Evolutionary conservation across 2,329 filamentous ascomycete genomes (phyloP), one percentile per base, ranked within the genome.

Genomic region (Aspergillus sojae): DNA sequence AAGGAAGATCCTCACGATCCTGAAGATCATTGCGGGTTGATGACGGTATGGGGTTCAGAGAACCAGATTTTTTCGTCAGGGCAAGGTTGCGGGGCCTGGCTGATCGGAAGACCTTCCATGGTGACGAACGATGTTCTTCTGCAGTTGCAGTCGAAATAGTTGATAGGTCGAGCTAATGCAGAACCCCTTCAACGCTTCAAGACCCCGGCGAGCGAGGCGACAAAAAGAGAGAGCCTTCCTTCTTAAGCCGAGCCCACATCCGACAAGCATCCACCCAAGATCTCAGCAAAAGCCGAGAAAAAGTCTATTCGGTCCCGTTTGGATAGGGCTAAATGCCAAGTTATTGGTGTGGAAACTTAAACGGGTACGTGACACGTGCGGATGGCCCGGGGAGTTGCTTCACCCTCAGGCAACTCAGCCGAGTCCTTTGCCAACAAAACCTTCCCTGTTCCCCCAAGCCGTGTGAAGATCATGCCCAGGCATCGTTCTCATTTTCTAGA

Each of bases 371-470:
- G 41, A 19, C 59, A 61, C 59, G 52, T 61, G 58, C 34, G 39
- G 39, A 41, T n/a, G 16, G 16, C 16, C 16, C 6, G 2, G 19
- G 19, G 46, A 45, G n/a, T 54, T 28, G 36, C 28, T 28, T 30
- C 45, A 61, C 23, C 34, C 39, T 34, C 57, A 63, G 61, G 61
- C 52, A 63, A 63, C 61, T 63, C 57, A 57, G 57, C 61, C 61
- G 61, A 63, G 61, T 60, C 10, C 41, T 21, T 53, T 4, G 46
- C 23, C 19, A 23, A 28, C 26, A 63, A 63, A 57, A 60, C 26
- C 34, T 19, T 16, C 10, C 30, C 5, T 57, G 46, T 30, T 30
- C 16, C 26, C 41, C 32, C 41, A 23, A 39, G 30, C 30, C 41
- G 30, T 56, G 32, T 54, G 50, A 54, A 54, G 30, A 54, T 54